Percentiles rank a stretch among this genome's conserved stretches.
Conservation (phyloP, 768 basidiomycete species). For the Ephemerocybe angulata region DNA sequence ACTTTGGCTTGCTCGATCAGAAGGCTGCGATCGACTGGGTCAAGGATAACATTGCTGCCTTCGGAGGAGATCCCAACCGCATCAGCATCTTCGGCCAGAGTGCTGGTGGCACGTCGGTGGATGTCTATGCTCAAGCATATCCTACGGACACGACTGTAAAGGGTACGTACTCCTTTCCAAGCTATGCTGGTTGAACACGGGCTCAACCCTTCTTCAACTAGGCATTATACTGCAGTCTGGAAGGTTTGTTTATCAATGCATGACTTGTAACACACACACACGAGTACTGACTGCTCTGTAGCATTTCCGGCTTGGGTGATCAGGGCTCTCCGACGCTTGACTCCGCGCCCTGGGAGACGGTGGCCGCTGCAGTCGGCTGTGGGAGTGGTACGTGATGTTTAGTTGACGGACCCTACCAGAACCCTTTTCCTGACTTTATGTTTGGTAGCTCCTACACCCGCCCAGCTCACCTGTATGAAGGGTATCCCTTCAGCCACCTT, state of each 20-base stretch:
- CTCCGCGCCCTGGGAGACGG: conserved; percentile 27
- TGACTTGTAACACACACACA: not conserved
- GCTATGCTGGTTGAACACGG: not conserved
- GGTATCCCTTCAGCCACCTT: conserved; percentile 26
- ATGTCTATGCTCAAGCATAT: conserved; percentile 33
- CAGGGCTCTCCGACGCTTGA: conserved; percentile 15
- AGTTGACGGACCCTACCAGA: too few relatives aligned
- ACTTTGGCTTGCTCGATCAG: conserved; percentile 38
- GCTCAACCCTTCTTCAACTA: not conserved
- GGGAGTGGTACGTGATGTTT: conserved; percentile 24
- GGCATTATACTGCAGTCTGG: conserved; percentile 36
- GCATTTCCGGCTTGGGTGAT: conserved; percentile 13
- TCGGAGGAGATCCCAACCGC: conserved; percentile 39
- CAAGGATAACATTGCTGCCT: conserved; percentile 43
- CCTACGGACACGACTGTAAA: conserved; percentile 30
- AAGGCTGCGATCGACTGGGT: conserved; percentile 46
- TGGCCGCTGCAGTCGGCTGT: conserved; percentile 30
- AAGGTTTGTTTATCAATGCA: conserved; percentile 20
- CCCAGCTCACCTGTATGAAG: conserved; percentile 37
- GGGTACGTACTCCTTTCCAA: conserved; percentile 13
- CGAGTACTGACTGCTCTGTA: not conserved
- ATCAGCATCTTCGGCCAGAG: conserved; percentile 36
- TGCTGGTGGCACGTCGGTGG: conserved; percentile 32
- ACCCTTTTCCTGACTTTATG: too few relatives aligned
- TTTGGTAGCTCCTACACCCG: conserved; percentile 16